Evolutionary conservation across 495 filamentous ascomycete species (phyloP), one percentile per base, ranked within the genome.

Genomic region (Niebla homalea): DNA sequence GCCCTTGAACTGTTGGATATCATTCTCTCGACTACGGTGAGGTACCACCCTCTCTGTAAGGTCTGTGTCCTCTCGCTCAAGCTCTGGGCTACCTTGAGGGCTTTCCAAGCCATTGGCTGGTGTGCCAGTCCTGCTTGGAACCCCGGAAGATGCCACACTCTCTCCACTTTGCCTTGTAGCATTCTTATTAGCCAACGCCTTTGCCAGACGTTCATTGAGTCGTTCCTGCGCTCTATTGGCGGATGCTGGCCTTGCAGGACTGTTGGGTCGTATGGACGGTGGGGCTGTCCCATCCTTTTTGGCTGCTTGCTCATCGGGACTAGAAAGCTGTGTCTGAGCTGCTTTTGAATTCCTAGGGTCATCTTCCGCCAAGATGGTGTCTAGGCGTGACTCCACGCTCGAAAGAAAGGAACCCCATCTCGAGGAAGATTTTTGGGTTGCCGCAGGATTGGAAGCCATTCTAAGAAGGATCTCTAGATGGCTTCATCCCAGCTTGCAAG

Each of bases 381-480:
- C 92, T 37, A 99, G 72, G 43, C 85, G 79, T 51, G 89, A 93
- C 67, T 99, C 92, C 42, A 99, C 84, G 36, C 88, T 87, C 23
- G 89, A 88, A 43, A 99, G 72, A 59, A 98, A 85, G 25, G 81
- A 85, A 20, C 89, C 86, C 83, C 83, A 87, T 79, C 81, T 67
- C 49, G 76, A 71, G 26, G 60, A 53, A 10, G 49, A 21, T 44
- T 57, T 60, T 36, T 51, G 51, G 15, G 51, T 19, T 43, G 48
- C 39, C 20, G 52, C 39, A 5, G 55, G 55, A 22, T 42, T 38
- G 36, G 55, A 57, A 47, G 58, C 49, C 58, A 60, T 60, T 19
- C 50, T 46, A 53, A 36, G 36, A 21, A 3, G 22, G 14, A 49
- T 15, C 8, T 32, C 12, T 45, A 10, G 23, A 19, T 22, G 39